These are phyloP conservation scores for Inga oerstediana DNA, from an alignment of 306 rosid species.

Conservation along the genomic window DNA sequence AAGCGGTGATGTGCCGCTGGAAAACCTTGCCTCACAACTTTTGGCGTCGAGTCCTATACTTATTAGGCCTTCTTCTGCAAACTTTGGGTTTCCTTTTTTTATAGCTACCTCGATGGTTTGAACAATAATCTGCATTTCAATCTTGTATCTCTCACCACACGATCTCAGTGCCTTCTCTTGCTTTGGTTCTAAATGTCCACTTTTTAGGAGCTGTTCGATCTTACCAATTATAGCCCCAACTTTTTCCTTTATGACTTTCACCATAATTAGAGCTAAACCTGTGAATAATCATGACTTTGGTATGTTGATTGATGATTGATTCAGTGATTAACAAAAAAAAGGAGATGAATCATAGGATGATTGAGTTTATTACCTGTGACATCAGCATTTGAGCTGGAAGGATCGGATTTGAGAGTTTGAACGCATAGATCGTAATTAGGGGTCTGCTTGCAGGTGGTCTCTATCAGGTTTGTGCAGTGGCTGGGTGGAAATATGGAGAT, in stretches of 20 bases:
- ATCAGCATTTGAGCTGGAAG: neutral
- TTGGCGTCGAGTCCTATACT: no score
- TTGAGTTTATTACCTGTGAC: constrained; percentile 15
- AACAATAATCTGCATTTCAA: constrained; percentile 18
- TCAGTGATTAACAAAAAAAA: neutral
- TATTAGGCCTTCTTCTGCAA: no score
- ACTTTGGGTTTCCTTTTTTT: constrained; percentile 25
- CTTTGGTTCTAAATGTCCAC: neutral
- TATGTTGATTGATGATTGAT: neutral
- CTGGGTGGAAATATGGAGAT: no score
- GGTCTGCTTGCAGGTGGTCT: no score
- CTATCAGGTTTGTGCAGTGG: no score
- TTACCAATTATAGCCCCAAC: constrained; percentile 20
- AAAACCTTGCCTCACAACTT: no score
- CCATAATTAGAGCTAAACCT: constrained; percentile 48
- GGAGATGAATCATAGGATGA: no score
- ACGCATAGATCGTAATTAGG: no score
- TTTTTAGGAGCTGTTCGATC: constrained; percentile 25
- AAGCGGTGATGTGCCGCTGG: no score
- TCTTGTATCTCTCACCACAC: constrained; percentile 20
- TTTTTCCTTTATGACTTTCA: constrained; percentile 33
- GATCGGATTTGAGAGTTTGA: neutral
- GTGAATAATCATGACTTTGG: neutral
- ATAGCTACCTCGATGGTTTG: constrained; percentile 44
- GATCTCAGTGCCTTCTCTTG: constrained; percentile 24